Conservation (phyloP, 345 rosid species). For the Cardamine occulta region DNA sequence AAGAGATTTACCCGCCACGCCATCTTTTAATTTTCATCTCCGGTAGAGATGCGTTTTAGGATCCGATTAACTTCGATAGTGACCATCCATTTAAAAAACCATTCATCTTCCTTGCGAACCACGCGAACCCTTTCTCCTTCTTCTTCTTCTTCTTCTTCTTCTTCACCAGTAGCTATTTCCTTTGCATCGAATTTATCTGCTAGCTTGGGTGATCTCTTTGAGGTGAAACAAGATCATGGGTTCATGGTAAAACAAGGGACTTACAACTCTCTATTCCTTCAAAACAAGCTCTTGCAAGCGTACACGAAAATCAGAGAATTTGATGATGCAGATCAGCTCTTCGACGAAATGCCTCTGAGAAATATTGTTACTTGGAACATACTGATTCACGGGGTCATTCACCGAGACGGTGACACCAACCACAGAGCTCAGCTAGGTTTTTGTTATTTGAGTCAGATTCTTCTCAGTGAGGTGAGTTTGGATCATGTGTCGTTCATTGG, state of each 20-base stretch:
- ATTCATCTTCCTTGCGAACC: background rate
- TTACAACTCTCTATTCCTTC: constrained; percentile 44
- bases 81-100: constrained; percentile 28
- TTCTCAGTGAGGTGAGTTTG: constrained; percentile 45
- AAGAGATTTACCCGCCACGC: background rate
- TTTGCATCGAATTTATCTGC: constrained; percentile 49
- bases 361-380: constrained; percentile 72
- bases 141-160: background rate
- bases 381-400: constrained; percentile 51
- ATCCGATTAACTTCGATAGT: constrained; percentile 21
- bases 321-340: constrained; percentile 46
- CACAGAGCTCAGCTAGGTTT: constrained; percentile 34
- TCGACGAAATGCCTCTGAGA: constrained; percentile 70
- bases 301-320: constrained; percentile 50
- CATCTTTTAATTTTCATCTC: background rate
- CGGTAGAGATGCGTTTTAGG: constrained; percentile 30
- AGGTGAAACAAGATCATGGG: constrained; percentile 53
- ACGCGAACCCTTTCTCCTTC: background rate
- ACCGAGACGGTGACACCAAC: constrained; percentile 15
- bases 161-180: background rate
- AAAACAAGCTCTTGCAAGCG: constrained; percentile 56
- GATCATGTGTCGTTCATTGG: constrained; percentile 62
- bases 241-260: constrained; percentile 52
- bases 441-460: constrained; percentile 54
- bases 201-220: constrained; percentile 32